These are phyloP conservation scores for Diutina sp. DNA, from an alignment of 1,139 yeast genomes.

Conservation along the genomic window DNA sequence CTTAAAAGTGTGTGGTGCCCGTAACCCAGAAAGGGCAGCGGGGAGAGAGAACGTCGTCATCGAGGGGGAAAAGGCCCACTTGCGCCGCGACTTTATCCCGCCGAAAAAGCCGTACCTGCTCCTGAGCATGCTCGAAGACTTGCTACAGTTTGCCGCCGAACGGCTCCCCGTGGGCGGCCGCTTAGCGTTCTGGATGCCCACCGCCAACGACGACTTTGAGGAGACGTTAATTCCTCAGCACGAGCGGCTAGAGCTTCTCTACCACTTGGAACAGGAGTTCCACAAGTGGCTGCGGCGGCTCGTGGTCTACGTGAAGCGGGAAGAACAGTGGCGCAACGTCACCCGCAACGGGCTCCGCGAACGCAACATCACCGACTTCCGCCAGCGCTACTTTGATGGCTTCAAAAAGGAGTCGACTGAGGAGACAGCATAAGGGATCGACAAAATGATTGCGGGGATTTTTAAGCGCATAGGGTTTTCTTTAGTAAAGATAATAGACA, in stretches of 20 bases:
- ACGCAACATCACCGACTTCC: constrained; percentile 41
- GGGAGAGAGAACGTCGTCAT: constrained; percentile 63
- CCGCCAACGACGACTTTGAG: constrained; percentile 79
- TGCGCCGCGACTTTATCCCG: constrained; percentile 75
- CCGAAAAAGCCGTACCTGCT: constrained; percentile 87
- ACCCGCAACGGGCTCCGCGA: constrained; percentile 34
- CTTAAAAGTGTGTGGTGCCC: constrained; percentile 82
- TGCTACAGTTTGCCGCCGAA: constrained; percentile 57
- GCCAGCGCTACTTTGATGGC: constrained; percentile 61
- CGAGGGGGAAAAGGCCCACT: constrained; percentile 68
- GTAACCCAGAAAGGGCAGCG: constrained; percentile 37
- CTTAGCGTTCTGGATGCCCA: constrained; percentile 96
- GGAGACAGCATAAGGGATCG: no score
- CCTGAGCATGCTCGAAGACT: constrained; percentile 62
- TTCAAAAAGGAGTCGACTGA: not conserved
- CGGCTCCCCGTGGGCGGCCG: constrained; percentile 68
- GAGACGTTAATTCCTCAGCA: constrained; percentile 73
- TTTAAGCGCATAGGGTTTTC: not conserved
- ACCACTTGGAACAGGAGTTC: constrained; percentile 77
- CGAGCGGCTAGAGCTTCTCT: constrained; percentile 52
- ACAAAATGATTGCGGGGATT: not conserved
- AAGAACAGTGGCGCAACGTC: constrained; percentile 41
- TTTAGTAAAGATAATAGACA: not conserved
- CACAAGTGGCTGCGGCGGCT: constrained; percentile 87
- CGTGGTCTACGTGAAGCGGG: constrained; percentile 67